phyloP scores from a whole-genome alignment of 345 rosid species.

The Firmiana major region DNA sequence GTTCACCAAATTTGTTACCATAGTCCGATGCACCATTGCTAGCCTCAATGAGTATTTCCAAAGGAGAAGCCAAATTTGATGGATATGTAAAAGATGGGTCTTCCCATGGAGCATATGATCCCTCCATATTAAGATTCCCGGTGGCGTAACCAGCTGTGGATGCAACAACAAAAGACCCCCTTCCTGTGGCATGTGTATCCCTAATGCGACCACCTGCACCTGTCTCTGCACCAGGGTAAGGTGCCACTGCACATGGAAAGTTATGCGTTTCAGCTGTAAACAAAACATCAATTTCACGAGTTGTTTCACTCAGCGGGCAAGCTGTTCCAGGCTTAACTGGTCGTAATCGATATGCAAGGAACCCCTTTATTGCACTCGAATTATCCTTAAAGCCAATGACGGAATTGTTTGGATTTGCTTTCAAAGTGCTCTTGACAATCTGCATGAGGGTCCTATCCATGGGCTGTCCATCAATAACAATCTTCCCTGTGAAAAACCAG shows the following conservation, averaged over 20 bases:
- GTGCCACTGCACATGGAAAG: conserved; percentile 98
- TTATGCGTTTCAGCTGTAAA: conserved; percentile 97
- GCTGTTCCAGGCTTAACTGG: conserved; percentile 69
- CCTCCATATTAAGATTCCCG: conserved; percentile 77
- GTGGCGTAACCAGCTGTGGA: conserved; percentile 86
- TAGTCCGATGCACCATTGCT: conserved; percentile 98
- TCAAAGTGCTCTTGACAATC: conserved; percentile 86
- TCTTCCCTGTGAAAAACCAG: conserved; percentile 93
- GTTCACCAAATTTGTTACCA: conserved; percentile 96
- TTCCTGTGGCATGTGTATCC: conserved; percentile 96
- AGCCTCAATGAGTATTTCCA: conserved; percentile 84
- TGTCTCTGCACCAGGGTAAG: conserved; percentile 97
- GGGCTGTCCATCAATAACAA: conserved; percentile 78
- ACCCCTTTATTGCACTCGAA: conserved; percentile 92
- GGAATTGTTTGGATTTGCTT: conserved; percentile 74
- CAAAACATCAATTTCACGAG: conserved; percentile 66
- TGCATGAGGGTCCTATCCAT: conserved; percentile 84
- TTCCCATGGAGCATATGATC: conserved; percentile 92
- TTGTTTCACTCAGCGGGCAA: conserved; percentile 45
- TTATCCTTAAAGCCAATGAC: conserved; percentile 94
- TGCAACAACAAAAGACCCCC: conserved; percentile 87
- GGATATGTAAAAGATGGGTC: conserved; percentile 76
- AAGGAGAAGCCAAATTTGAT: conserved; percentile 75
- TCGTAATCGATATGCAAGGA: conserved; percentile 60
- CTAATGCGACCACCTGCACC: conserved; percentile 97